phyloP scores from a whole-genome alignment of 805 yeast genomes.

The Saccharomycopsis capsularis region DNA sequence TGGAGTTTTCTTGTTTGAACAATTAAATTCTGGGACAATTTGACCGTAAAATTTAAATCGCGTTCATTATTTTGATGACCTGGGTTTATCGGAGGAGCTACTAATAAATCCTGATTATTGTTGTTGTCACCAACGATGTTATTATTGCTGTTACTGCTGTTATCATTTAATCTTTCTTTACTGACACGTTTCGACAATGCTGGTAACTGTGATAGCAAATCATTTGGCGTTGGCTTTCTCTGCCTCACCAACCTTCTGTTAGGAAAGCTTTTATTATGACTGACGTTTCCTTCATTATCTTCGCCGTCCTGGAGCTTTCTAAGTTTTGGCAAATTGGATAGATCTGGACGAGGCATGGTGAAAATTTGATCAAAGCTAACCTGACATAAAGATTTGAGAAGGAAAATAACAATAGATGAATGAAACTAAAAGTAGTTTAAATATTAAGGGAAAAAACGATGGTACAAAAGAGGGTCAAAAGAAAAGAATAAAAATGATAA shows the following conservation, averaged over 20 bases:
- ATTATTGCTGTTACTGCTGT: neutral
- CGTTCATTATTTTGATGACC: slow-evolving; percentile 37
- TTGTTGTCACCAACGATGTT: neutral
- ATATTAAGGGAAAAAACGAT: neutral
- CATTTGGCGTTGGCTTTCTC: slow-evolving; percentile 15
- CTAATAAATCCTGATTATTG: neutral
- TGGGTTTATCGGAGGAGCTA: slow-evolving; percentile 17
- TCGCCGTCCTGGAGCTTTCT: slow-evolving; percentile 11
- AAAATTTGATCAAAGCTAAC: neutral
- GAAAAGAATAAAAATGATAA: too few relatives aligned
- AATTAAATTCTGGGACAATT: slow-evolving; percentile 63
- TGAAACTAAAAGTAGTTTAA: neutral
- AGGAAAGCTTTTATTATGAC: neutral
- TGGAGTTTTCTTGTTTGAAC: slow-evolving; percentile 64
- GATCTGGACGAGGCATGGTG: slow-evolving; percentile 18
- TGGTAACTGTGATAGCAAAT: slow-evolving; percentile 15
- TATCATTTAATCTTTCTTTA: slow-evolving; percentile 14
- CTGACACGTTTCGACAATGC: slow-evolving; percentile 17
- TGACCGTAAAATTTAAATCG: slow-evolving; percentile 67
- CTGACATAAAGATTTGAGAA: neutral
- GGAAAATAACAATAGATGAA: neutral
- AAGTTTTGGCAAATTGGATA: slow-evolving; percentile 7
- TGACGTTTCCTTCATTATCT: slow-evolving; percentile 6
- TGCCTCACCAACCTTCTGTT: neutral
- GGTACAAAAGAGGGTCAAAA: too few relatives aligned